These are phyloP conservation scores for Glonium stellatum DNA, from an alignment of 495 filamentous ascomycete species.

Conservation along the genomic window DNA sequence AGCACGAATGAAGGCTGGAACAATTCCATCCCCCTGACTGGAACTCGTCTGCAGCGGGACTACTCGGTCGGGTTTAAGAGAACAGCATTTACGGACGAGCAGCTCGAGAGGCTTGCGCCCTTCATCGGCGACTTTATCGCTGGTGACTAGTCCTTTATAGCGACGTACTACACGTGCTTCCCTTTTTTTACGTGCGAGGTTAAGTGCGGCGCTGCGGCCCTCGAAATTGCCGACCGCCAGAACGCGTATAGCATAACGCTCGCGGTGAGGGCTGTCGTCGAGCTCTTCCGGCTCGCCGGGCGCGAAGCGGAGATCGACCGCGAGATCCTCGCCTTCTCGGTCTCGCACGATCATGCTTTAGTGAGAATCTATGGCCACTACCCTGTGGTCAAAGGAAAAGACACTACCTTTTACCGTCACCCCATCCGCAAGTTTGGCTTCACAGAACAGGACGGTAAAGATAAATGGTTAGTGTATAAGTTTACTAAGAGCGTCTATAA, in stretches of 20 bases:
- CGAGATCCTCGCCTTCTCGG: conserved; percentile 42
- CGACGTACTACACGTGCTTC: conserved; percentile 36
- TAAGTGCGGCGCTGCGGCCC: conserved; percentile 33
- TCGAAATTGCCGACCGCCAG: conserved; percentile 37
- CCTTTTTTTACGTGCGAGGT: conserved; percentile 39
- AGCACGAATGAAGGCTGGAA: conserved; percentile 21
- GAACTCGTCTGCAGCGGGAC: conserved; percentile 27
- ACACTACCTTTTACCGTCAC: conserved; percentile 33
- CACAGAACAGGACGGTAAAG: conserved; percentile 29
- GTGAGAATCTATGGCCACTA: conserved; percentile 34
- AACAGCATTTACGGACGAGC: conserved; percentile 16
- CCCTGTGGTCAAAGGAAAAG: conserved; percentile 13
- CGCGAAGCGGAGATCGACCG: conserved; percentile 38
- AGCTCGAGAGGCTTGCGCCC: conserved; percentile 7
- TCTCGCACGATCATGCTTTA: conserved; percentile 40
- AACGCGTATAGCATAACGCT: conserved; percentile 37
- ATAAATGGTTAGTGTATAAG: conserved; percentile 32
- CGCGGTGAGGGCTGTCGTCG: conserved; percentile 31
- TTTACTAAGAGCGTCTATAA: conserved; percentile 29
- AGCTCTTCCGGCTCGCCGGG: conserved; percentile 33
- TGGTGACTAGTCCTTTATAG: conserved; percentile 12
- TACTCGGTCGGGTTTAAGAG: conserved; percentile 24
- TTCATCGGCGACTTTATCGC: conserved; percentile 8
- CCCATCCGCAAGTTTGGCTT: conserved; percentile 31
- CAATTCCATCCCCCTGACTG: conserved; percentile 20